These are phyloP conservation scores for Podospora sp. DNA, from an alignment of 495 filamentous ascomycete species.

Conservation along the genomic window DNA sequence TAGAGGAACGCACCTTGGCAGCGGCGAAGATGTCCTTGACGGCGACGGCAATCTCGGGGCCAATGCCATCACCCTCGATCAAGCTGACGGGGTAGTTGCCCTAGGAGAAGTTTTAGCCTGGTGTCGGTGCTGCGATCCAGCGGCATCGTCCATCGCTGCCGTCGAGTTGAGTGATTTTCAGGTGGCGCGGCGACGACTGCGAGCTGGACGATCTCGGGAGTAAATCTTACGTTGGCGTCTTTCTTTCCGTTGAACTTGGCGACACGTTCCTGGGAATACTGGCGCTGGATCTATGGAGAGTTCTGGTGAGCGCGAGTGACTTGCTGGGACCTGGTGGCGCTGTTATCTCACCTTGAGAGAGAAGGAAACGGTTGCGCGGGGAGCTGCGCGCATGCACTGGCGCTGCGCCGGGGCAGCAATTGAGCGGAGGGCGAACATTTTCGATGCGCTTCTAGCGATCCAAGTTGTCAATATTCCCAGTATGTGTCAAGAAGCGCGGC, in stretches of 20 bases:
- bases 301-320: conserved; percentile 20
- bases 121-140: background rate
- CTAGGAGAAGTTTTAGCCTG: conserved; percentile 48
- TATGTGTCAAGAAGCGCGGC: conserved; percentile 7
- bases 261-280: conserved; percentile 62
- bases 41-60: conserved; percentile 94
- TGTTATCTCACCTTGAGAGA: conserved; percentile 48
- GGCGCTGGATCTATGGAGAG: conserved; percentile 46
- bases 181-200: conserved; percentile 17
- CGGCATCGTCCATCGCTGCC: conserved; percentile 5
- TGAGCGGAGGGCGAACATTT: conserved; percentile 56
- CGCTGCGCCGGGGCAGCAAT: conserved; percentile 55
- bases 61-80: conserved; percentile 98
- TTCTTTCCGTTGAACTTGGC: conserved; percentile 92
- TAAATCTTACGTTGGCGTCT: conserved; percentile 73
- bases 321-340: conserved; percentile 13
- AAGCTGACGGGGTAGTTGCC: conserved; percentile 93
- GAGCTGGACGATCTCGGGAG: conserved; percentile 2
- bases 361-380: conserved; percentile 48
- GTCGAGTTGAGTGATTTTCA: conserved; percentile 50
- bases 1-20: conserved; percentile 68
- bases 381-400: conserved; percentile 51
- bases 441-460: conserved; percentile 25
- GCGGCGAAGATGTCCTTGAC: conserved; percentile 98
- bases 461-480: conserved; percentile 6